phyloP scores from a whole-genome alignment of 805 yeast genomes.

The Zygotorulaspora florentina region DNA sequence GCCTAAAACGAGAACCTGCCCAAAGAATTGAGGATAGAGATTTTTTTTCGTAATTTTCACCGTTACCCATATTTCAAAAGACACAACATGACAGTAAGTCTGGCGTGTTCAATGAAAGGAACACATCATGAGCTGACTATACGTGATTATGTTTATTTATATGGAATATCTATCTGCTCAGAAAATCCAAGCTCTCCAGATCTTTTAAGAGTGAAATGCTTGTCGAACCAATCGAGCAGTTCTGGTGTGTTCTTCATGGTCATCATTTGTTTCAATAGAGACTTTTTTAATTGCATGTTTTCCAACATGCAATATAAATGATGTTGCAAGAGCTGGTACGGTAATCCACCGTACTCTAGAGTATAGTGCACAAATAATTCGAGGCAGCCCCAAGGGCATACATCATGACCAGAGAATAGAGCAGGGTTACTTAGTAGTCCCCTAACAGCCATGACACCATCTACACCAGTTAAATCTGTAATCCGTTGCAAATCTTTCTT shows the following conservation, averaged over 20 bases:
- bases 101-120: not conserved
- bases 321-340: slow-evolving; percentile 79
- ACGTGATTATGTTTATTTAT: slow-evolving; percentile 11
- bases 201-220: slow-evolving; percentile 59
- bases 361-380: slow-evolving; percentile 80
- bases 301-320: slow-evolving; percentile 86
- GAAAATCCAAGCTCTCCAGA: slow-evolving; percentile 70
- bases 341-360: slow-evolving; percentile 71
- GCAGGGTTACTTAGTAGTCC: slow-evolving; percentile 87
- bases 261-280: slow-evolving; percentile 59
- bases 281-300: slow-evolving; percentile 42
- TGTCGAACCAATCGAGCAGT: slow-evolving; percentile 80
- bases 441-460: slow-evolving; percentile 94
- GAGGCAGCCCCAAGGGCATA: slow-evolving; percentile 87
- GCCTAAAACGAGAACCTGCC: no score
- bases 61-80: no score
- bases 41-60: no score
- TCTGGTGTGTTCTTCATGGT: slow-evolving; percentile 52
- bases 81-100: not conserved
- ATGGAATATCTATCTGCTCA: slow-evolving; percentile 43
- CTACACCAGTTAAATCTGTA: slow-evolving; percentile 63
- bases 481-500: slow-evolving; percentile 62
- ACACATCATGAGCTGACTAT: not conserved
- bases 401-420: slow-evolving; percentile 65
- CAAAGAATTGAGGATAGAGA: no score